phyloP scores from a whole-genome alignment of 768 basidiomycete species.

The Podaxis mareebaensis region DNA sequence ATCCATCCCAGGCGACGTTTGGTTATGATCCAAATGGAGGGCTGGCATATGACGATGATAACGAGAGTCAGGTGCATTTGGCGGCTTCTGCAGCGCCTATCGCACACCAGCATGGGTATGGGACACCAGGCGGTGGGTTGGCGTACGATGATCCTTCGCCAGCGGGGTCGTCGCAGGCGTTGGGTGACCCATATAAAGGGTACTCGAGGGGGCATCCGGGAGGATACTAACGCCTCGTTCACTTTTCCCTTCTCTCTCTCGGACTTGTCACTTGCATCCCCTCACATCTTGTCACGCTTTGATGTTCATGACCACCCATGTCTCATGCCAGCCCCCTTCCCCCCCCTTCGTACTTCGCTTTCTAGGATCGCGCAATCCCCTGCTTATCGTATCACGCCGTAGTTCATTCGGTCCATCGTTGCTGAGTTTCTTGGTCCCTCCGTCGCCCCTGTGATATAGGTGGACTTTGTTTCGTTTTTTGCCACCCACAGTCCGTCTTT shows the following conservation, averaged over 20 bases:
- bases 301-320: conserved; percentile 10
- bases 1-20: conserved; percentile 57
- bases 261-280: background rate
- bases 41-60: conserved; percentile 58
- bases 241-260: background rate
- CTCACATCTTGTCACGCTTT: conserved; percentile 3
- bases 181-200: conserved; percentile 8
- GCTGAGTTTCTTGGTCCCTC: background rate
- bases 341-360: background rate
- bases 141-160: conserved; percentile 39
- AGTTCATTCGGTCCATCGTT: background rate
- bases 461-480: background rate
- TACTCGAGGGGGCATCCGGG: conserved; percentile 4
- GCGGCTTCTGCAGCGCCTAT: conserved; percentile 60
- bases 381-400: background rate
- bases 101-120: conserved; percentile 27
- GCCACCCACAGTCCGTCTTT: background rate
- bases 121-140: conserved; percentile 26
- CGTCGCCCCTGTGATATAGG: background rate
- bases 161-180: conserved; percentile 6
- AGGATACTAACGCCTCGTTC: background rate
- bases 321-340: background rate
- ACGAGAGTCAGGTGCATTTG: conserved; percentile 64
- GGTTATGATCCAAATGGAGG: conserved; percentile 45
- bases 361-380: background rate